Evolutionary conservation across 1,284 basidiomycete genomes (phyloP).

Genomic region (Ceratorhiza oryzae-sativae): DNA sequence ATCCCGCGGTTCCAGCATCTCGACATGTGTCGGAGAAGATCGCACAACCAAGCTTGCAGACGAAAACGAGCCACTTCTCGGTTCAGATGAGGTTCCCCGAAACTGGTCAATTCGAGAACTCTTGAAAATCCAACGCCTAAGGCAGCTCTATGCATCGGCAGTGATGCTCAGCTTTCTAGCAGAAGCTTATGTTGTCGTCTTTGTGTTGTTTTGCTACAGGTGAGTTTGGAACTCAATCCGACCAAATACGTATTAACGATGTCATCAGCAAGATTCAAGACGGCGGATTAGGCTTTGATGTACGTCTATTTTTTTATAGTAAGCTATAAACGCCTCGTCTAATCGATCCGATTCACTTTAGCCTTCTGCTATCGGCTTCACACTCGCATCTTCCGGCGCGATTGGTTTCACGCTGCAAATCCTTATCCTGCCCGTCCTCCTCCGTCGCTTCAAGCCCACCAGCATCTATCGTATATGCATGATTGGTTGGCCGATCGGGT

Average conservation of each 20-base stretch:
- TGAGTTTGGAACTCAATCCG: not conserved
- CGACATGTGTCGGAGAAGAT: constrained; percentile 18
- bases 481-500: constrained; percentile 14
- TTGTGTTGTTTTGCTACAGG: constrained; percentile 33
- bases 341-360: not conserved
- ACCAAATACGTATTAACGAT: not conserved
- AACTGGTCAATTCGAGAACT: constrained; percentile 23
- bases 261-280: constrained; percentile 14
- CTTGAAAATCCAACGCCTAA: constrained; percentile 11
- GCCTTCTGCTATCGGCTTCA: constrained; percentile 32
- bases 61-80: constrained; percentile 15
- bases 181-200: constrained; percentile 28
- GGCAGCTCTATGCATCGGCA: constrained; percentile 20
- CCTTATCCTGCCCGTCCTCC: constrained; percentile 2
- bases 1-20: constrained; percentile 14
- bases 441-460: constrained; percentile 2
- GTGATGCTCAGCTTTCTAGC: constrained; percentile 22
- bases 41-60: not conserved
- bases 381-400: constrained; percentile 1
- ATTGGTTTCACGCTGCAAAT: constrained; percentile 24
- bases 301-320: not conserved
- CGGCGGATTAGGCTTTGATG: constrained; percentile 29
- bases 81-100: constrained; percentile 5
- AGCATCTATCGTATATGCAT: constrained; percentile 17
- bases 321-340: not conserved